phyloP scores from a whole-genome alignment of 352 stramenopile species.

The Phytophthora foliorum region DNA sequence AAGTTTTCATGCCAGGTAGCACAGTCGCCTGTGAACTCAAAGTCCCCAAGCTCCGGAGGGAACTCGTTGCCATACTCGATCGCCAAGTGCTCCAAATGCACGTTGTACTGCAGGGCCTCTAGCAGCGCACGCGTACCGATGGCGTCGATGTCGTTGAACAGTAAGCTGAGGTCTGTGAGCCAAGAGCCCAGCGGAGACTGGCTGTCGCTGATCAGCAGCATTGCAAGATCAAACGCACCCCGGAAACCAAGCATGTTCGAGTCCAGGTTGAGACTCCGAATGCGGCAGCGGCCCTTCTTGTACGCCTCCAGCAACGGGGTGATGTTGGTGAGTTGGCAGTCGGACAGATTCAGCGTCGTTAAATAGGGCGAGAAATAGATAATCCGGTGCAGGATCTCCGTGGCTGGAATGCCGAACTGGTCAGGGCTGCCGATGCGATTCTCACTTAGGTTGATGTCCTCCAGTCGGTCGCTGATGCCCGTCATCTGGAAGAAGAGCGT shows the following conservation, averaged over 20 bases:
- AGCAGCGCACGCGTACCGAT: slow-evolving; percentile 61
- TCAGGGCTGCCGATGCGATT: slow-evolving; percentile 68
- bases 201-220: slow-evolving; percentile 65
- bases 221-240: slow-evolving; percentile 65
- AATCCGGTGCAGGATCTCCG: slow-evolving; percentile 62
- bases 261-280: slow-evolving; percentile 58
- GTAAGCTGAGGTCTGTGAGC: slow-evolving; percentile 54
- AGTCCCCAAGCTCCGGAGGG: slow-evolving; percentile 54
- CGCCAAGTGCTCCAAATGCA: slow-evolving; percentile 56
- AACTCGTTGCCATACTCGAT: slow-evolving; percentile 72
- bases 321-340: slow-evolving; percentile 63
- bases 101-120: slow-evolving; percentile 62
- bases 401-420: slow-evolving; percentile 57
- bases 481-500: slow-evolving; percentile 69
- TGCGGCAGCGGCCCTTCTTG: slow-evolving; percentile 56
- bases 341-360: slow-evolving; percentile 55
- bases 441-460: slow-evolving; percentile 65
- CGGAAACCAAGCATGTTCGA: slow-evolving; percentile 67
- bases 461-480: slow-evolving; percentile 58
- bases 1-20: slow-evolving; percentile 56
- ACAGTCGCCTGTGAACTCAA: slow-evolving; percentile 59
- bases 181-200: slow-evolving; percentile 47
- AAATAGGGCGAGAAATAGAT: slow-evolving; percentile 70
- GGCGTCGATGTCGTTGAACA: slow-evolving; percentile 69
- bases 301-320: slow-evolving; percentile 60